Percentiles rank a stretch among this genome's conserved stretches.
Evolutionary conservation across 2,329 filamentous ascomycete species (phyloP).

Genomic region (Botrytis deweyae): DNA sequence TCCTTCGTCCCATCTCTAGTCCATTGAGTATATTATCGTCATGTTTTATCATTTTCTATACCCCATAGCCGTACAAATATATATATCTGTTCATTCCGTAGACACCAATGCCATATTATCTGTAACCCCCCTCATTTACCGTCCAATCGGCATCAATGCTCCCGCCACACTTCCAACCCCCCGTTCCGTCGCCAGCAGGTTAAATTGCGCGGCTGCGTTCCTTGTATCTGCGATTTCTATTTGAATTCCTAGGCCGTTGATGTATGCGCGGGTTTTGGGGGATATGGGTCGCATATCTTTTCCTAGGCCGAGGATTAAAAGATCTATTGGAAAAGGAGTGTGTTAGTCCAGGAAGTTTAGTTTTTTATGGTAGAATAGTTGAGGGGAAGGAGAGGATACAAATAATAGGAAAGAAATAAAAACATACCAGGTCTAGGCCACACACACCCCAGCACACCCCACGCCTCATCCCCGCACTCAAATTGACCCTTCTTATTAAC

Average conservation of each 20-base stretch:
- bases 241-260: constrained; percentile 77
- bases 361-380: neutral
- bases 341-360: neutral
- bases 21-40: neutral
- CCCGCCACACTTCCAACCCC: constrained; percentile 83
- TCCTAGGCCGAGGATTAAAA: constrained; percentile 87
- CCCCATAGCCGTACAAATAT: neutral
- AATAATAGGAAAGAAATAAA: neutral
- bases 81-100: neutral
- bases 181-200: constrained; percentile 89
- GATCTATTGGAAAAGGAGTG: constrained; percentile 52
- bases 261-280: constrained; percentile 67
- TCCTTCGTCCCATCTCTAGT: neutral
- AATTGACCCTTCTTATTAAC: constrained; percentile 78
- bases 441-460: constrained; percentile 72
- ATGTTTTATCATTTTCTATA: neutral
- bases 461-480: constrained; percentile 68
- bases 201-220: constrained; percentile 93
- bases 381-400: neutral
- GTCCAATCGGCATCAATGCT: constrained; percentile 82
- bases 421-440: constrained; percentile 85
- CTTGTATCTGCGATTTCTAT: constrained; percentile 89
- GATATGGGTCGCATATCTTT: constrained; percentile 72
- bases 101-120: neutral
- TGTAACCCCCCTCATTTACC: constrained; percentile 44